Conservation (phyloP, 805 yeast species). For the Wickerhamiella lipophila region DNA sequence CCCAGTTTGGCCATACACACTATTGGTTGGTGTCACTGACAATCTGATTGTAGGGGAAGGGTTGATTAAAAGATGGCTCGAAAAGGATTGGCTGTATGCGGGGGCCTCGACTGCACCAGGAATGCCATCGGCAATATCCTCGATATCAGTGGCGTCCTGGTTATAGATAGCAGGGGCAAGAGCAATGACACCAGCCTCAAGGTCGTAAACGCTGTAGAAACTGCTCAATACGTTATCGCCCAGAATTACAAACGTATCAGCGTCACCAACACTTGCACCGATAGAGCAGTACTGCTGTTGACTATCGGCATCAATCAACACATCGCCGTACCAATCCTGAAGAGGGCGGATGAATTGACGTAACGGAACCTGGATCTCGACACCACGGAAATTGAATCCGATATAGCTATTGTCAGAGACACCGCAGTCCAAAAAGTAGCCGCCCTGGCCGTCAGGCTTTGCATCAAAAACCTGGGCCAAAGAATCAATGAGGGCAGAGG, state of each 20-base stretch:
- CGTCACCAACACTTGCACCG: slow-evolving; percentile 18
- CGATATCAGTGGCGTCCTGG: slow-evolving; percentile 26
- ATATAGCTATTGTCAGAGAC: slow-evolving; percentile 11
- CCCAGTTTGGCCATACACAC: slow-evolving; percentile 4
- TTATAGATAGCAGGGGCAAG: slow-evolving; percentile 34
- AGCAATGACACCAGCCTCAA: slow-evolving; percentile 43
- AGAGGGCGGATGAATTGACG: slow-evolving; percentile 14
- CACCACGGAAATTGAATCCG: slow-evolving; percentile 15
- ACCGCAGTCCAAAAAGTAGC: slow-evolving; percentile 16
- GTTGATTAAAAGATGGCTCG: slow-evolving; percentile 9
- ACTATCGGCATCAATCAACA: slow-evolving; percentile 28
- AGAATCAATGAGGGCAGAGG: slow-evolving; percentile 22
- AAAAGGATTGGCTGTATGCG: slow-evolving; percentile 14
- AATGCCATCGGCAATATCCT: slow-evolving; percentile 23
- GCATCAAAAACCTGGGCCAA: slow-evolving; percentile 26
- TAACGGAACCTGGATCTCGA: slow-evolving; percentile 13
- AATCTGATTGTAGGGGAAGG: slow-evolving; percentile 5
- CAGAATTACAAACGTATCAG: slow-evolving; percentile 32
- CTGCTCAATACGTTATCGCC: slow-evolving; percentile 57
- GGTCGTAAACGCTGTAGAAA: slow-evolving; percentile 58
- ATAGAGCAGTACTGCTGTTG: slow-evolving; percentile 18
- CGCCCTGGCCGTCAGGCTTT: slow-evolving; percentile 24
- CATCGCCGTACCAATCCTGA: slow-evolving; percentile 11
- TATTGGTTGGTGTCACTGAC: neutral
- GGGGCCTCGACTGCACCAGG: slow-evolving; percentile 24